Base-by-base conservation (phyloP, 1,139 yeast species). In the Candida pseudoviswanathii region DNA sequence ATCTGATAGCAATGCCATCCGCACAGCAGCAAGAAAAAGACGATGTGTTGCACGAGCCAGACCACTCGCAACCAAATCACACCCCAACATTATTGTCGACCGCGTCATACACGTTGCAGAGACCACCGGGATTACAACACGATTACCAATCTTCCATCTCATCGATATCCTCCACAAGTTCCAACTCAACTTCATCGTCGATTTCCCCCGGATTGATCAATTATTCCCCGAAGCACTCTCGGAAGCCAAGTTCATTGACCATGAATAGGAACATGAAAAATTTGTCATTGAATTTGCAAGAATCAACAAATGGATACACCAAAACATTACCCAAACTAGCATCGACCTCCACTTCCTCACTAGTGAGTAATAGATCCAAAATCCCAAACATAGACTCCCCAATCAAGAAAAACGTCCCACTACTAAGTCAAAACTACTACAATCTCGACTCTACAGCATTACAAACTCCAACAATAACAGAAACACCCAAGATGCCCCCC, bases 211-310 rank as follows among this genome's bases (percentile, higher is more conserved):
- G 60, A 5, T 34, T 52, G 22, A 58, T 67, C 49, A 70, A 69
- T 54, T 70, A 68, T 53, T 68, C 73, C 2, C 75, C 76, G n/a
- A 70, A 68, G 51, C 75, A 70, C 52, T 61, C 71, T n/a, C 55
- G 72, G 27, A 65, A 65, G 53, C 62, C 66, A 11, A 59, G 64
- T 41, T 61, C 71, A 21, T 59, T 68, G 33, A 54, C 60, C 27
- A 49, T 60, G 48, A 65, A 58, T 47, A 49, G 72, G 45, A 67
- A 67, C 44, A 70, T 67, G 68, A 73, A 74, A 58, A 70, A 68
- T 46, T 58, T 74, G 41, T 68, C 71, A 43, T 62, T 74, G 44
- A 69, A 71, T 51, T 54, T 69, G 25, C 46, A 42, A 9, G 65
- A 57, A 26, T 44, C 53, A 10, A 40, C 52, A 7, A 42, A 42